Evolutionary conservation across 1,139 yeast species (phyloP), one percentile per base, ranked within the genome.

Genomic region (Candida freyschussii): DNA sequence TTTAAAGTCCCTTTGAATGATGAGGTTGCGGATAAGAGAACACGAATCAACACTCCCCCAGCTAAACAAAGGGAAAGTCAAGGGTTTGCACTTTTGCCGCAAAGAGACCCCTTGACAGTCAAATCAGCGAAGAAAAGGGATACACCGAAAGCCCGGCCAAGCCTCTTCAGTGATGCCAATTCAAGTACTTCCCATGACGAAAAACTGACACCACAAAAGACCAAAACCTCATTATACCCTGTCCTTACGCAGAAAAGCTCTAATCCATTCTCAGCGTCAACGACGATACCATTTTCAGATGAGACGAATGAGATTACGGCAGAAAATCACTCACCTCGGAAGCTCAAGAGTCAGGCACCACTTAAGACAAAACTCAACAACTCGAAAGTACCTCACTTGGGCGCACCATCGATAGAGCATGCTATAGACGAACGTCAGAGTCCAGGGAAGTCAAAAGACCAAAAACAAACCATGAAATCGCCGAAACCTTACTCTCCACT

Each of bases 61-160:
- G 32, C 25, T 11, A 30, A 45, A 4, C 41, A 43, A 9, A 41
- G 55, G 21, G 51, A 49, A 29, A 49, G 53, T 21, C 55, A 62
- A 54, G 54, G 67, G 8, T 67, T 67, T 53, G 68, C 69, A 3
- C 55, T 65, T 14, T 48, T 68, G 28, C 74, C 74, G 0, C 60
- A 62, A 7, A 55, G 68, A 39, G 69, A 61, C 20, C 73, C 73
- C 1, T 43, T 67, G 22, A 60, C 65, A 1, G 60, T 65, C 20
- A 63, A 60, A 33, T 57, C 63, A 5, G 46, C 53, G 3, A 50
- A 50, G 30, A 46, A 47, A 34, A 29, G 25, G 7, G 35, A 34
- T 3, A 18, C 9, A 4, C 8, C 23, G 6, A 39, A 39, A 16
- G 23, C 32, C 21, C 45, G 45, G 36, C 45, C 25, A 40, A 47